Evolutionary conservation across 805 yeast species (phyloP), one percentile per base, ranked within the genome.

Genomic region (Kuraishia piskuri): DNA sequence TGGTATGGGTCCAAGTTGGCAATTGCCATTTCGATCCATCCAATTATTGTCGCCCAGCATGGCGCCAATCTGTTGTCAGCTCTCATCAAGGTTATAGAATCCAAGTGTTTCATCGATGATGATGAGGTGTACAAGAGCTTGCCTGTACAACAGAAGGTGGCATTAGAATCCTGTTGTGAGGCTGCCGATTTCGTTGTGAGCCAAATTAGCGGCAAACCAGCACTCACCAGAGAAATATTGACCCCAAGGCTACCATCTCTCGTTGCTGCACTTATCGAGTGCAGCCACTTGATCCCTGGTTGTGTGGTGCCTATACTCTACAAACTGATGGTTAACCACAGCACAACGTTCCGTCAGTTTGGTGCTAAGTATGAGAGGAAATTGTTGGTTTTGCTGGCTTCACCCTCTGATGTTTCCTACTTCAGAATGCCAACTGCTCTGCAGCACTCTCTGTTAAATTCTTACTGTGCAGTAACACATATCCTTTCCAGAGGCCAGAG

Each of bases 291-390:
- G 37, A 62, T 74, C 25, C 70, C 74, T 8, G 68, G 68, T 20
- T 59, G 63, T 23, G 63, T 72, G 23, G 61, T 79, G 26, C 72
- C 73, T 14, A 63, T 76, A 17, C 61, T 80, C 54, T 68, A 70
- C 55, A 69, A 65, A 31, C 62, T 84, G 23, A 69, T 86, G 36
- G 64, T 68, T 46, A 70, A 77, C 54, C 86, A 89, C 61, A 78
- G 95, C 1, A 87, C 94, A 1, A 86, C 95, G 1, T 88, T 88
- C 63, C 79, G 91, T 66, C 96, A 96, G 14, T 84, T 76, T 68
- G 86, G 85, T 3, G 77, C 81, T 54, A 84, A 82, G 59, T 80
- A 79, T 58, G 82, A 83, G 59, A 66, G 63, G 12, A 76, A 72
- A 26, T 66, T 83, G 26, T 55, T 70, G 9, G 59, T 57, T 5